Evolutionary conservation across 129 eudicot genomes (phyloP).

Genomic region (Saposhnikovia divaricata): DNA sequence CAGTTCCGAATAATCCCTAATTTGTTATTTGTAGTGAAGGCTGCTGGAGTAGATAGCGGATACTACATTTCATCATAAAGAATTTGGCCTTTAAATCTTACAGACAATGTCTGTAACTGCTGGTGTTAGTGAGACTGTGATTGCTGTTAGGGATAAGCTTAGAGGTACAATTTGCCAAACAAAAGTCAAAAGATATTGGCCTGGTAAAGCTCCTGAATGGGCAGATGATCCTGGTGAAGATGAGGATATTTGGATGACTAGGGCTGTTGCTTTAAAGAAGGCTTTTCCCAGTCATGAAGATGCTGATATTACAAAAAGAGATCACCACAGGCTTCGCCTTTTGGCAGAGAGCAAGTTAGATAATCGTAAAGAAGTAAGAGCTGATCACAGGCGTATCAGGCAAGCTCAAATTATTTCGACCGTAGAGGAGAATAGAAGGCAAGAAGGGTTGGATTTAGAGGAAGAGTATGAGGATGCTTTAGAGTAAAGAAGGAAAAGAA

Average conservation of each 20-base stretch:
- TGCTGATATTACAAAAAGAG: conserved; percentile 24
- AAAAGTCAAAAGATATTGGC: conserved; percentile 34
- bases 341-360: conserved; percentile 69
- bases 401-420: conserved; percentile 92
- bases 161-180: conserved; percentile 88
- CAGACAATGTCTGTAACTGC: neutral
- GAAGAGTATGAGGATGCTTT: conserved; percentile 88
- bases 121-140: conserved; percentile 78
- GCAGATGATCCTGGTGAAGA: conserved; percentile 87
- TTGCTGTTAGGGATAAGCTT: conserved; percentile 77
- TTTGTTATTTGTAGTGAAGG: neutral
- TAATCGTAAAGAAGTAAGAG: conserved; percentile 48
- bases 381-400: conserved; percentile 42
- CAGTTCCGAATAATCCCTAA: neutral
- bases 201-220: too few relatives aligned
- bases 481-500: conserved; percentile 79
- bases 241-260: conserved; percentile 48
- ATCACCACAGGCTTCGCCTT: conserved; percentile 75
- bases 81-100: neutral
- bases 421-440: conserved; percentile 58
- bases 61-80: neutral
- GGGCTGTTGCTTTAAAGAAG: conserved; percentile 49
- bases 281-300: conserved; percentile 63
- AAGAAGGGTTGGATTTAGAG: conserved; percentile 56
- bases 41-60: neutral